Conservation (phyloP, 1,284 basidiomycete species). For the Paramarasmius palmivorus region DNA sequence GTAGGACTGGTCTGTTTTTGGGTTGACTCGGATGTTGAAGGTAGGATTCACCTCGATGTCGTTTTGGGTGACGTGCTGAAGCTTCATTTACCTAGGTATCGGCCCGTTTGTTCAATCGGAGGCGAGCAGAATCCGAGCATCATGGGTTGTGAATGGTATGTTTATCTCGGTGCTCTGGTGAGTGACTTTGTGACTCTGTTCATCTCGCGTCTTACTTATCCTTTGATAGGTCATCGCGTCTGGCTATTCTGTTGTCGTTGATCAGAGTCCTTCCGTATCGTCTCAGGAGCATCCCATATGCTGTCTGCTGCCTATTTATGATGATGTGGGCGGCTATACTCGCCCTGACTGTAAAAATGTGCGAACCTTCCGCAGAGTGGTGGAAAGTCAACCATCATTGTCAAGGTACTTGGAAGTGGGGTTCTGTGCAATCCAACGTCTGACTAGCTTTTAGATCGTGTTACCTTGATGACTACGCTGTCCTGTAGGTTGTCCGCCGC, state of each 20-base stretch:
- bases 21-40: conserved; percentile 9
- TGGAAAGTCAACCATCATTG: conserved; percentile 10
- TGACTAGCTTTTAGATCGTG: background rate
- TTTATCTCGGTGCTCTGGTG: conserved; percentile 14
- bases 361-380: conserved; percentile 4
- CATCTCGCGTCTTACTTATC: background rate
- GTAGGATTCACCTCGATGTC: background rate
- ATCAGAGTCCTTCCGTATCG: conserved; percentile 6
- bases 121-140: conserved; percentile 2
- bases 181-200: background rate
- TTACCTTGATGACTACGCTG: background rate
- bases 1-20: conserved; percentile 12
- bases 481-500: background rate
- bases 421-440: background rate
- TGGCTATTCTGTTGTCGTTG: conserved; percentile 9
- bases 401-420: background rate
- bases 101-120: conserved; percentile 4
- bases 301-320: background rate
- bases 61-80: too few relatives aligned
- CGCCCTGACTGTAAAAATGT: conserved; percentile 6
- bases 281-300: conserved; percentile 8
- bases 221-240: conserved; percentile 8
- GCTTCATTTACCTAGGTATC: background rate
- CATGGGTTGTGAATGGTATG: conserved; percentile 11
- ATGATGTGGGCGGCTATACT: conserved; percentile 10